Conservation (phyloP, 2,329 filamentous ascomycete species). For the Beauveria australis region DNA sequence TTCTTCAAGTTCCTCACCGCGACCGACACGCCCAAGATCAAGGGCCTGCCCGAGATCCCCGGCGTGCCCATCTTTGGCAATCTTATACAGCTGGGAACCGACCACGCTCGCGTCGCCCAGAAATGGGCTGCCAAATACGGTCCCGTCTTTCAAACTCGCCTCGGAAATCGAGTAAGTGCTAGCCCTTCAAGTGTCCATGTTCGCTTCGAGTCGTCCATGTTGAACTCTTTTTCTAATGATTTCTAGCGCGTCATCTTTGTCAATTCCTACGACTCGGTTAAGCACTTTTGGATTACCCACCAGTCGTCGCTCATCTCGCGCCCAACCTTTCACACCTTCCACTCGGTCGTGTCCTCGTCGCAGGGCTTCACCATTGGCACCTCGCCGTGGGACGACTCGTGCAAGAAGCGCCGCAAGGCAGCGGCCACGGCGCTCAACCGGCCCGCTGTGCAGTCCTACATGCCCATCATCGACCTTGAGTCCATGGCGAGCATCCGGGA, state of each 20-base stretch:
- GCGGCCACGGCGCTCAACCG: conserved; percentile 72
- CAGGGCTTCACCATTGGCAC: conserved; percentile 79
- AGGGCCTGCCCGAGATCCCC: conserved; percentile 52
- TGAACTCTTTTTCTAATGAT: neutral
- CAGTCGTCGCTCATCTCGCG: conserved; percentile 71
- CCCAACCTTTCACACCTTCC: conserved; percentile 73
- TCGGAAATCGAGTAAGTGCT: conserved; percentile 54
- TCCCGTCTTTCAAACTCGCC: conserved; percentile 56
- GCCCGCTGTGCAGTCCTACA: conserved; percentile 67
- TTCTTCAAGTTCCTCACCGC: conserved; percentile 27
- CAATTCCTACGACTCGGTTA: conserved; percentile 68
- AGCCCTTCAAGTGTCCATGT: too few species aligned
- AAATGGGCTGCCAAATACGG: conserved; percentile 54
- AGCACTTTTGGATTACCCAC: conserved; percentile 68
- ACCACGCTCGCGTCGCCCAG: conserved; percentile 46
- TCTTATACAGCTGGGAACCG: conserved; percentile 49
- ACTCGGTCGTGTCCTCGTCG: conserved; percentile 66
- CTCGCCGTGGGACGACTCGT: conserved; percentile 76
- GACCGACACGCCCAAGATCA: conserved; percentile 53
- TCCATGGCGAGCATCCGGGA: conserved; percentile 64
- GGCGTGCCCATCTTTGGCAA: conserved; percentile 57
- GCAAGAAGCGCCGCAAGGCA: conserved; percentile 68
- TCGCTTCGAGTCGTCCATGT: neutral
- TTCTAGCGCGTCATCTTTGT: conserved; percentile 61
- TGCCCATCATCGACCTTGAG: conserved; percentile 76